Percentiles rank a stretch among this genome's conserved stretches.
Evolutionary conservation across 176 grass and related monocot species (phyloP).

Genomic region (Tillandsia leiboldiana): DNA sequence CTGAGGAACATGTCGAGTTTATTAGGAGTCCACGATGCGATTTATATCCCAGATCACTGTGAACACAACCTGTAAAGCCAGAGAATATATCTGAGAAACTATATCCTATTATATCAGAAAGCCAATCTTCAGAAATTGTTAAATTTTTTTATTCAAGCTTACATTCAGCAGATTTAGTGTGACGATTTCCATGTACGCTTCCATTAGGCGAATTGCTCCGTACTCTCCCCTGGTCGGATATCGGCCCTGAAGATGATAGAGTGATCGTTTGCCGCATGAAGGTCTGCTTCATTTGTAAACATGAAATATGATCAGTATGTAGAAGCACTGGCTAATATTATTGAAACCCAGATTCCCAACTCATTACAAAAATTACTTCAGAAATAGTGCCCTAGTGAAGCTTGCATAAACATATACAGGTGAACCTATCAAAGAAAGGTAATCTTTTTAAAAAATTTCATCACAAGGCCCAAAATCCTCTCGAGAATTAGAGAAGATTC

Average conservation of each 20-base stretch:
- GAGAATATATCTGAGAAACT: slow-evolving; percentile 23
- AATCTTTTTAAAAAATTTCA: background rate
- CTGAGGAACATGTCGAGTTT: slow-evolving; percentile 19
- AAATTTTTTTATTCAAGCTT: slow-evolving; percentile 25
- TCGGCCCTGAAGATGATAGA: slow-evolving; percentile 44
- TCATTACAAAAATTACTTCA: background rate
- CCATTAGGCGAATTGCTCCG: slow-evolving; percentile 29
- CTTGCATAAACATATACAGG: background rate
- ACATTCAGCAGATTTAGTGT: slow-evolving; percentile 50
- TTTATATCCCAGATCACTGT: slow-evolving; percentile 20
- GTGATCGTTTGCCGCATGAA: slow-evolving; percentile 90
- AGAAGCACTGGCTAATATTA: background rate
- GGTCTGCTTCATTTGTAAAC: slow-evolving; percentile 50
- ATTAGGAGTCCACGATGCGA: slow-evolving; percentile 12
- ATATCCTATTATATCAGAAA: background rate
- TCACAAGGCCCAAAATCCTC: background rate
- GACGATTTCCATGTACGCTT: slow-evolving; percentile 47
- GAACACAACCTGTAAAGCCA: slow-evolving; percentile 36
- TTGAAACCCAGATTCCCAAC: background rate
- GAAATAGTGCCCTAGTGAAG: background rate
- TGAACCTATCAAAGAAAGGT: background rate
- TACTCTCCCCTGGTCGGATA: slow-evolving; percentile 42
- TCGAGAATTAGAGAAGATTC: background rate
- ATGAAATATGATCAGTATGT: background rate
- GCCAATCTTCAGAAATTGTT: background rate